Conservation (phyloP, 495 filamentous ascomycete genomes). For the Aspergillus taichungensis region DNA sequence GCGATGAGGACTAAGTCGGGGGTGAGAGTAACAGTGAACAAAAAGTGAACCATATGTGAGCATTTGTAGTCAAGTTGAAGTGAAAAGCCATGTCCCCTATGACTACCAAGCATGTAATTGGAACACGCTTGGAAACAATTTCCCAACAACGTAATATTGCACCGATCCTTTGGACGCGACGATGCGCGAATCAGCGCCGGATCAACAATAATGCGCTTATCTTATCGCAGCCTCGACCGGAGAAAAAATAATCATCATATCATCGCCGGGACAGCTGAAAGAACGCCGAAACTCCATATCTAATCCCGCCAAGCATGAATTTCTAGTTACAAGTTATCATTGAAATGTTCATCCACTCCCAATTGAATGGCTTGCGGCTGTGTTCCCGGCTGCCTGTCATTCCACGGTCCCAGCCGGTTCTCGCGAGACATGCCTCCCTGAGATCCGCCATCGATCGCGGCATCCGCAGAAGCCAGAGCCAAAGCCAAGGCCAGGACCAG, state of each 20-base stretch:
- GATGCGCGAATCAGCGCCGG: slow-evolving; percentile 3
- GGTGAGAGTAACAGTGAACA: too few relatives aligned
- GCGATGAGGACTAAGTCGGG: too few relatives aligned
- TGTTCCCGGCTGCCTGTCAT: slow-evolving; percentile 1
- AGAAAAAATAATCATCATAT: too few relatives aligned
- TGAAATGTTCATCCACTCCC: slow-evolving; percentile 5
- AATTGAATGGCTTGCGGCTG: not conserved
- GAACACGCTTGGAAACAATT: not conserved
- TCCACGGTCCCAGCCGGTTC: not conserved
- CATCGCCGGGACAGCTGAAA: slow-evolving; percentile 1
- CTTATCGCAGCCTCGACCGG: slow-evolving; percentile 4
- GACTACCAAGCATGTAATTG: too few relatives aligned
- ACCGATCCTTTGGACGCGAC: not conserved
- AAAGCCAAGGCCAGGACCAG: slow-evolving; percentile 3
- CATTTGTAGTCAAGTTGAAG: too few relatives aligned
- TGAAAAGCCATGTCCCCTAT: too few relatives aligned
- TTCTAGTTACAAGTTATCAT: not conserved
- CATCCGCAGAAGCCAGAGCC: slow-evolving; percentile 31
- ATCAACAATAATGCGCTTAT: slow-evolving; percentile 11
- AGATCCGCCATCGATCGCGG: slow-evolving; percentile 48
- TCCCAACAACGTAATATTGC: slow-evolving; percentile 8
- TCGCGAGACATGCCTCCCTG: slow-evolving; percentile 39
- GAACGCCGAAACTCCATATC: not conserved
- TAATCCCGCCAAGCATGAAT: not conserved
- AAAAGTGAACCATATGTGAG: too few relatives aligned